Evolutionary conservation across 2,329 filamentous ascomycete species (phyloP), one percentile per base, ranked within the genome.

Genomic region (Trichoderma atrobrunneum): DNA sequence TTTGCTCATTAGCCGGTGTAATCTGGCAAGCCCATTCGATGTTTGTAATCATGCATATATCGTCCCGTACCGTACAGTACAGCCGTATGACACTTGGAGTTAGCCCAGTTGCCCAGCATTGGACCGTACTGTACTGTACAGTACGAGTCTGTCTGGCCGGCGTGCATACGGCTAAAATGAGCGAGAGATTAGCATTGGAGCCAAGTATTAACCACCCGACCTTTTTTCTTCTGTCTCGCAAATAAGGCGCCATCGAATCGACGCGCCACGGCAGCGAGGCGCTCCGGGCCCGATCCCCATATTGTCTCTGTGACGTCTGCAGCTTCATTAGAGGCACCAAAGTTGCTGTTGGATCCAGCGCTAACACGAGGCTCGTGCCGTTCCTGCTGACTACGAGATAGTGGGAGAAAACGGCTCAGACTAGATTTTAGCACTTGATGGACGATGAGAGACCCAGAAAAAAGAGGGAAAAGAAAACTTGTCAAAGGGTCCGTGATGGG

Each of bases 361-460:
- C 70, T 66, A 71, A 61, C 63, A 68, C 69, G 56, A 72, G 70
- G 70, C 63, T 72, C 70, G 70, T 72, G 70, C 70, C 70, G 70
- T 72, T 62, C 64, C 63, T 57, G 56, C 56, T 68, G 61, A 69
- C 66, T 69, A 48, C 56, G 32, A 24, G 26, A 36, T 64, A 59
- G 24, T 43, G 34, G 32, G 39, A 26, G 24, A 14, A 51, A 32
- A 21, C 18, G 26, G 26, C 16, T 24, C 12, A 26, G 60, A 24
- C 36, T 64, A 48, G 24, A 30, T 43, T 54, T 54, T 64, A 51
- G 61, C 36, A 61, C n/a, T 57, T 16, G 57, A 54, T 36, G 56
- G 43, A 54, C n/a, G 56, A 30, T 56, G 28, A n/a, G 48, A 28
- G 24, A 34, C 30, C 57, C n/a, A 36, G 34, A 26, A 48, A n/a